Conservation (phyloP, 345 rosid genomes). For the Cochlearia excelsa region DNA sequence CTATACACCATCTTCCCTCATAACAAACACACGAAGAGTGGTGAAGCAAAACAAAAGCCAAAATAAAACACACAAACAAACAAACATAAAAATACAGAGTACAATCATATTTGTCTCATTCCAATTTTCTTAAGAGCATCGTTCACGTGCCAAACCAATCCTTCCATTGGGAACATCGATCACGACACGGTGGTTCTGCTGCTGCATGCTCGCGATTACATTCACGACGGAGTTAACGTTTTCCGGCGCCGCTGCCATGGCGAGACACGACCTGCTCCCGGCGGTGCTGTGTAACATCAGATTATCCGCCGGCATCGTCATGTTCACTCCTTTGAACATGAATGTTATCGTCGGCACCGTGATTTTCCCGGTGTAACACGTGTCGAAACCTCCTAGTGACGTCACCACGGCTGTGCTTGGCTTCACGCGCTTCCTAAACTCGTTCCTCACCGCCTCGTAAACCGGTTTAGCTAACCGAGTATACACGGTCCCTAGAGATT, state of each 20-base stretch:
- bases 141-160: constrained; percentile 79
- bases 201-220: constrained; percentile 38
- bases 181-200: constrained; percentile 77
- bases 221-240: constrained; percentile 84
- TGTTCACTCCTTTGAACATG: constrained; percentile 83
- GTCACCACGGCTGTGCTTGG: constrained; percentile 43
- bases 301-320: constrained; percentile 74
- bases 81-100: constrained; percentile 25
- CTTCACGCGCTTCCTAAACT: constrained; percentile 59
- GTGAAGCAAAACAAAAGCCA: not conserved
- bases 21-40: no score
- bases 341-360: constrained; percentile 67
- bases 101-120: constrained; percentile 26
- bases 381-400: constrained; percentile 86
- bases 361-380: constrained; percentile 65
- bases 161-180: constrained; percentile 76
- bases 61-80: constrained; percentile 22
- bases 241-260: constrained; percentile 75
- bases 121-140: constrained; percentile 44
- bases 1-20: no score
- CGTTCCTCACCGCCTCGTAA: constrained; percentile 71
- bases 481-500: constrained; percentile 61
- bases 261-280: constrained; percentile 69
- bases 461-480: constrained; percentile 67
- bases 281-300: constrained; percentile 78